Base-by-base conservation (phyloP, 176 grass and related monocot species). In the Calamus simplicifolius region DNA sequence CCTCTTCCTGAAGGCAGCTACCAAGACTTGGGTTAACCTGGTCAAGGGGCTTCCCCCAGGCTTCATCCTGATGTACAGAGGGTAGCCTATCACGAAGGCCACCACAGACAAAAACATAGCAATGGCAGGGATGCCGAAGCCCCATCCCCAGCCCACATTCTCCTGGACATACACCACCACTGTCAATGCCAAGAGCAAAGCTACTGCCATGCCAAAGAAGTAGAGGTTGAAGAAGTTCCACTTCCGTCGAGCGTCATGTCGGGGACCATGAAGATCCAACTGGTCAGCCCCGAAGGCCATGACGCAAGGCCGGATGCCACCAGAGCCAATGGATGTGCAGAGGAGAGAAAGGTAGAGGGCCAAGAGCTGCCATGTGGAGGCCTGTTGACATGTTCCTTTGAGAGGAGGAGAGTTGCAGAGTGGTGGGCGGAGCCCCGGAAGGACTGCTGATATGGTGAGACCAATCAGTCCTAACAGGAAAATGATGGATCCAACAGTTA, bases 151-250 rank as follows among this genome's bases (percentile, higher is more conserved):
- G 3, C 52, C 65, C 29, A 68, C 65, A 68, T 56, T 68, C 28
- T 68, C 65, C 52, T 68, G 65, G 21, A 68, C 29, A 29, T 68
- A 68, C 51, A 68, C 65, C 65, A 68, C 65, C 52, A 56, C 65
- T 12, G 65, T 68, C 65, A 68, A 8, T 5, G 65, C 65, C 52
- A 43, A 1, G 0, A 68, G 51, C 65, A 12, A 5, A n/a, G 65
- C 65, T 51, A 68, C 5, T 18, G 18, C 52, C 65, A 68, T 68
- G 51, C 51, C 21, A 29, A 68, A 35, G 51, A 56, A 68, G 51
- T 68, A 68, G 27, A 68, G 52, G 75, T 43, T 43, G 35, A 43
- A 43, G 35, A 43, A 43, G 35, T 43, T 43, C 35, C 35, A 43
- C 8, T 43, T 43, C 3, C 35, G 8, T 43, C 35, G 1, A 2